Conservation (phyloP, 2,329 filamentous ascomycete genomes). For the Cylindrodendrum hubeiense region DNA sequence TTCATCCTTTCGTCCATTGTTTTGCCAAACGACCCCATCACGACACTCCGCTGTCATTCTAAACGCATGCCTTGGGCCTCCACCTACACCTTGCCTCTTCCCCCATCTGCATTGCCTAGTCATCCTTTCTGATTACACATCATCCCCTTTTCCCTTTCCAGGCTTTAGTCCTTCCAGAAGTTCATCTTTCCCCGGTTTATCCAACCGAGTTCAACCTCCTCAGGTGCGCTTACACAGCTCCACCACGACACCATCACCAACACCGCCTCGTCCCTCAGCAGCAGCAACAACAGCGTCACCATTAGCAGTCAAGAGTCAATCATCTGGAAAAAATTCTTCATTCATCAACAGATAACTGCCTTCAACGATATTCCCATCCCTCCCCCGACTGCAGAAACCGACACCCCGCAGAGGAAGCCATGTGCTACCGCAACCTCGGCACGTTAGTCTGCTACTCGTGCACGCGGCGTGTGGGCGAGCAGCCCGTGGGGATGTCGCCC, state of each 20-base stretch:
- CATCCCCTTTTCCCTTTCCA: neutral
- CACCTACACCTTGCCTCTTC: neutral
- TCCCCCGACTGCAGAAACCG: neutral
- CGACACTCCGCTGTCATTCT: neutral
- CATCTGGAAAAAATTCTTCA: neutral
- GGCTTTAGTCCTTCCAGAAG: neutral
- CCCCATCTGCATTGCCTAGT: neutral
- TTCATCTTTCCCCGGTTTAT: neutral
- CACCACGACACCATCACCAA: neutral
- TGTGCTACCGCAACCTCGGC: conserved; percentile 43
- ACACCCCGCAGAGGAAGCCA: conserved; percentile 7
- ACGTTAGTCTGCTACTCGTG: conserved; percentile 40
- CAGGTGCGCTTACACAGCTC: conserved; percentile 18
- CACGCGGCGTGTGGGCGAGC: conserved; percentile 40
- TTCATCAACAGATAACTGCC: neutral
- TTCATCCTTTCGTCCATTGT: neutral
- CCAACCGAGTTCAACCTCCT: neutral
- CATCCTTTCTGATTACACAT: neutral
- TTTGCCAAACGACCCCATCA: conserved; percentile 3
- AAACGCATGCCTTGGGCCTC: neutral
- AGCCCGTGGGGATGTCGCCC: conserved; percentile 38
- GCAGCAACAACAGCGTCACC: neutral
- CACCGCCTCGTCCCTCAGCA: neutral
- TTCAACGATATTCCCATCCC: neutral
- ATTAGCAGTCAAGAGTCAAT: neutral